phyloP scores from a whole-genome alignment of 1,284 basidiomycete genomes.

The Cutaneotrichosporon sp. region DNA sequence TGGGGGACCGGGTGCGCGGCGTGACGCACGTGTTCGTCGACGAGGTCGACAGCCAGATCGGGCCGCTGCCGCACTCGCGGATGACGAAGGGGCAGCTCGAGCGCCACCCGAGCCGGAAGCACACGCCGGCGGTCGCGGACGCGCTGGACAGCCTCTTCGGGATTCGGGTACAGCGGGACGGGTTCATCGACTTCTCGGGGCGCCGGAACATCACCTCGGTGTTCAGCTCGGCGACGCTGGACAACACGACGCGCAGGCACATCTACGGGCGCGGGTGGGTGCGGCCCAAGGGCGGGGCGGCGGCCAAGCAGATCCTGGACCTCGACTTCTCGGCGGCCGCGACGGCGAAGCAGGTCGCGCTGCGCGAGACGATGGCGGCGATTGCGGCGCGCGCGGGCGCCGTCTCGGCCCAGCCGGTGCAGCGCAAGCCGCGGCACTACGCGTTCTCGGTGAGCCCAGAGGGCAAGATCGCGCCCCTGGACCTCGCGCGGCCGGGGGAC shows the following conservation, averaged over 20 bases:
- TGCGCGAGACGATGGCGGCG: slow-evolving; percentile 19
- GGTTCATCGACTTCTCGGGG: slow-evolving; percentile 21
- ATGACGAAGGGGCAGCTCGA: slow-evolving; percentile 8
- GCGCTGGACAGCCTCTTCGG: slow-evolving; percentile 27
- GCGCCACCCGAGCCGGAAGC: slow-evolving; percentile 28
- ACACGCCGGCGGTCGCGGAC: slow-evolving; percentile 31
- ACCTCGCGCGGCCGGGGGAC: background rate
- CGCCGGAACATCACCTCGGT: slow-evolving; percentile 30
- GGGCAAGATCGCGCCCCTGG: slow-evolving; percentile 19
- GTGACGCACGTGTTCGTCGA: slow-evolving; percentile 36
- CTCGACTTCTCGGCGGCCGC: slow-evolving; percentile 33
- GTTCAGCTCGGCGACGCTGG: slow-evolving; percentile 36
- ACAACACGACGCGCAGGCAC: slow-evolving; percentile 25
- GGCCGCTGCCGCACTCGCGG: slow-evolving; percentile 28
- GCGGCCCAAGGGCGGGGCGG: slow-evolving; percentile 11
- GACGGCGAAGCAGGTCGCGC: slow-evolving; percentile 16
- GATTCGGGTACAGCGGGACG: slow-evolving; percentile 13
- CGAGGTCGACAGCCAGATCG: slow-evolving; percentile 39
- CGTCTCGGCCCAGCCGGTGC: background rate
- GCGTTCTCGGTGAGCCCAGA: slow-evolving; percentile 27
- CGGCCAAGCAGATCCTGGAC: slow-evolving; percentile 20
- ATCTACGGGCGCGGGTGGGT: slow-evolving; percentile 38
- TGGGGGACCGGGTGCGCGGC: background rate
- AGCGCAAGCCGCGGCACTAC: slow-evolving; percentile 27
- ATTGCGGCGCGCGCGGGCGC: slow-evolving; percentile 15